These are phyloP conservation scores for Musa troglodytarum DNA, from an alignment of 176 grass and related monocot genomes.

Conservation along the genomic window DNA sequence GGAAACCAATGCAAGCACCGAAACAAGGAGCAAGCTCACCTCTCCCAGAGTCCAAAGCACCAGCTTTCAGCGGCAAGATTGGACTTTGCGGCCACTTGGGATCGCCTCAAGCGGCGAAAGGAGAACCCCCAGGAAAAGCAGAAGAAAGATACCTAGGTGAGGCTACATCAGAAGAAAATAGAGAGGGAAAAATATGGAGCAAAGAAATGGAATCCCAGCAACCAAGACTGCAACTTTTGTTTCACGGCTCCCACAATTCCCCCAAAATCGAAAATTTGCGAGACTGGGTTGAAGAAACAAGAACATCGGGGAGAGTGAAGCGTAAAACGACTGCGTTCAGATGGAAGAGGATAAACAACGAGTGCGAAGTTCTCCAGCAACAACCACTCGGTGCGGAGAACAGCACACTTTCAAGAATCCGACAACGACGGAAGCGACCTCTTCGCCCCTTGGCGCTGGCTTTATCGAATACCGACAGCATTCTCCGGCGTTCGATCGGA, in stretches of 20 bases:
- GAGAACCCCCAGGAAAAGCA: not conserved
- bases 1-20: not conserved
- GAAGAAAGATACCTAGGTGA: not conserved
- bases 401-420: not conserved
- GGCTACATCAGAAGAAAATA: not conserved
- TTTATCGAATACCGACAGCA: too few species aligned
- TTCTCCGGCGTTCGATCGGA: too few species aligned
- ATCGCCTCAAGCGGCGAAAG: not conserved
- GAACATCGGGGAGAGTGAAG: not conserved
- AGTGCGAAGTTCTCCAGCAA: not conserved
- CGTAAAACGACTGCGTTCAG: not conserved
- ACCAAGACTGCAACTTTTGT: not conserved
- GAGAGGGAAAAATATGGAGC: not conserved
- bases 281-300: not conserved
- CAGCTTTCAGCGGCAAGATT: not conserved
- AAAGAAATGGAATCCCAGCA: not conserved
- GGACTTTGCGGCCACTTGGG: not conserved
- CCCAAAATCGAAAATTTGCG: too few species aligned
- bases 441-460: too few species aligned
- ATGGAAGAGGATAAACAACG: not conserved
- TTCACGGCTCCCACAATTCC: too few species aligned
- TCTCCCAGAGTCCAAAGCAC: not conserved
- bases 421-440: not conserved
- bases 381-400: not conserved
- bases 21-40: constrained; percentile 2